Base-by-base conservation (phyloP, 345 rosid species). In the Bruguiera parviflora region DNA sequence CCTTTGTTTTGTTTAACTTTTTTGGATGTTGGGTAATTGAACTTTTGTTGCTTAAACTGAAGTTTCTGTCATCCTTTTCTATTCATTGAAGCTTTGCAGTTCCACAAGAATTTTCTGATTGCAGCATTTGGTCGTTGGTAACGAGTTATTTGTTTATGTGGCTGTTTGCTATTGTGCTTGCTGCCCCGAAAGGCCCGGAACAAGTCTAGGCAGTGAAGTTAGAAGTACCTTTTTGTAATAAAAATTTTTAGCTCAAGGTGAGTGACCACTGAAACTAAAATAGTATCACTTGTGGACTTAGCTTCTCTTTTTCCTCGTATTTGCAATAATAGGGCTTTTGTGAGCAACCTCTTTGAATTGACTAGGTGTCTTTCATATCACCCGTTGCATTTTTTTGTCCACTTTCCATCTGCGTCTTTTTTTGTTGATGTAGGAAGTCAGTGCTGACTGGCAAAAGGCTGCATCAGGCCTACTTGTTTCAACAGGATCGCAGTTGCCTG, bases 361-460 rank as follows among this genome's bases (percentile, higher is more conserved):
- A 21, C 11, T 2, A 24, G 8, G 18, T 39, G 7, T 22, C 9
- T 37, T 37, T 35, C 15, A 56, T 51, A 61, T 37, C 21, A 8
- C 6, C 32, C 63, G 67, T 37, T 13, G 10, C 31, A 8, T 52
- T 33, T 2, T 61, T 47, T n/a, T 63, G 39, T 57, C 16, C 19
- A 9, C 8, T n/a, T 22, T 27, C 27, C 1, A 18, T 49, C 21
- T 53, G 27, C 25, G 56, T 6, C 20, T 68, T 64, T 75, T 75
- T 53, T 52, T 69, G 58, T 58, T 74, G 55, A 39, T 67, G 57
- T 68, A 89, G 96, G 97, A 91, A 74, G 79, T 94, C 57, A 85
- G 88, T 80, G 79, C 92, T 66, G 96, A 91, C 64, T 94, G 98
- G 98, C 97, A 91, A 84, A 87, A 88, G 73, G 91, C 94, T 69